Conservation (phyloP, 2,329 filamentous ascomycete species). For the Aurifilum marmelostoma region DNA sequence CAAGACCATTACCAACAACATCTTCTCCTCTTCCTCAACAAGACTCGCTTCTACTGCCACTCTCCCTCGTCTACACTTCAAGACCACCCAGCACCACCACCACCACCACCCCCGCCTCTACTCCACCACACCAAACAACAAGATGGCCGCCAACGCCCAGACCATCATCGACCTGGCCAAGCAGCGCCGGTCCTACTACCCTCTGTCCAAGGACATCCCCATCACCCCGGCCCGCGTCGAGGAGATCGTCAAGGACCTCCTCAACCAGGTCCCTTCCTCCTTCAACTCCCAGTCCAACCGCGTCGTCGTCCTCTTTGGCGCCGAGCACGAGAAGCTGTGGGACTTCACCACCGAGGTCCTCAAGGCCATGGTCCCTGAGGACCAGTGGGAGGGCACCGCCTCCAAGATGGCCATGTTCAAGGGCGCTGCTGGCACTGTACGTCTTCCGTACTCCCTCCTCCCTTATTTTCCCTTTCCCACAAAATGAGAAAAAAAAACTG, state of each 20-base stretch:
- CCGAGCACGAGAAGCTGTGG: conserved; percentile 89
- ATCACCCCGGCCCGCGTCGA: conserved; percentile 62
- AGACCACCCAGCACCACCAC: too few species aligned
- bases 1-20: conserved; percentile 9
- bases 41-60: conserved; percentile 22
- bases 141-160: conserved; percentile 50
- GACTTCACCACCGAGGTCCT: conserved; percentile 68
- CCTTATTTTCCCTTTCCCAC: neutral
- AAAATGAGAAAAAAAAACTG: too few species aligned
- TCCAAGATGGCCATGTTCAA: conserved; percentile 60
- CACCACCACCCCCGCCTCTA: conserved; percentile 29
- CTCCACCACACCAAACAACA: conserved; percentile 39
- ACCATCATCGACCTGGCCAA: conserved; percentile 67
- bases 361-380: conserved; percentile 68
- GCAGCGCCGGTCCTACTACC: conserved; percentile 71
- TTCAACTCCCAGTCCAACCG: conserved; percentile 92
- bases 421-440: conserved; percentile 74
- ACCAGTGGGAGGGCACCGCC: conserved; percentile 59
- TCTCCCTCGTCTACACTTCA: conserved; percentile 18
- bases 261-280: conserved; percentile 73
- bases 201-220: conserved; percentile 65
- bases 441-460: conserved; percentile 36
- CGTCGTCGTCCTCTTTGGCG: conserved; percentile 75
- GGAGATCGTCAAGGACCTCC: conserved; percentile 65
- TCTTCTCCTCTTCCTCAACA: neutral